A percentile compares a stretch with the other conserved stretches of the same genome.
Conservation (phyloP, 176 grass and related monocot species). For the Phragmites australis region DNA sequence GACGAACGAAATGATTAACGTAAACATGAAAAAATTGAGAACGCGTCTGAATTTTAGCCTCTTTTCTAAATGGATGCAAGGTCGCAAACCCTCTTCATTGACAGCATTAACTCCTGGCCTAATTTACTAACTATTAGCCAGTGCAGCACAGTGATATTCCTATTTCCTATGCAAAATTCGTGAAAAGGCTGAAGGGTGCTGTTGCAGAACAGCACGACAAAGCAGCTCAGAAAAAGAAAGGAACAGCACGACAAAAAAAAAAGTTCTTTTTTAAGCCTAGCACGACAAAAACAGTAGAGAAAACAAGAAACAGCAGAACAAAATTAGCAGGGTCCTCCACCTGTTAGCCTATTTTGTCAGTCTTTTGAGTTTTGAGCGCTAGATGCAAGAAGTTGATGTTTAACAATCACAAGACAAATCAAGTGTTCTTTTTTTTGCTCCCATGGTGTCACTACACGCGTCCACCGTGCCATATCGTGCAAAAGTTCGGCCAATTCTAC, state of each 20-base stretch:
- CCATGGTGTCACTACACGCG: neutral
- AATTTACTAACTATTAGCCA: neutral
- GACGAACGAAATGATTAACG: neutral
- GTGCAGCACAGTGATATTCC: neutral
- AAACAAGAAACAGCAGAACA: too few relatives aligned
- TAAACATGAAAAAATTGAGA: neutral
- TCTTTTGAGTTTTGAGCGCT: neutral
- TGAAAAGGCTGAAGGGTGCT: neutral
- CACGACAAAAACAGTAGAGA: too few relatives aligned
- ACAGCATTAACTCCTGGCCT: neutral
- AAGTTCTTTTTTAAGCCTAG: too few relatives aligned
- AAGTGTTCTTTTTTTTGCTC: neutral
- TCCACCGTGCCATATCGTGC: neutral
- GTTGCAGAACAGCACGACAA: constrained; percentile 17
- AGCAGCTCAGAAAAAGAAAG: too few relatives aligned
- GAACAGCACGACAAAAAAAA: too few relatives aligned
- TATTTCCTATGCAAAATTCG: neutral
- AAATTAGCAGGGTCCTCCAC: constrained; percentile 21
- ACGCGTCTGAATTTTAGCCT: too few relatives aligned
- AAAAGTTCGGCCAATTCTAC: neutral
- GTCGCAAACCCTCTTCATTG: neutral
- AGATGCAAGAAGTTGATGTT: neutral
- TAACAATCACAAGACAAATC: neutral
- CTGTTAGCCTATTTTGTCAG: neutral
- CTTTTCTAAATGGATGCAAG: neutral